Evolutionary conservation across 2,329 filamentous ascomycete genomes (phyloP).

Genomic region (Cladosporium sp.): DNA sequence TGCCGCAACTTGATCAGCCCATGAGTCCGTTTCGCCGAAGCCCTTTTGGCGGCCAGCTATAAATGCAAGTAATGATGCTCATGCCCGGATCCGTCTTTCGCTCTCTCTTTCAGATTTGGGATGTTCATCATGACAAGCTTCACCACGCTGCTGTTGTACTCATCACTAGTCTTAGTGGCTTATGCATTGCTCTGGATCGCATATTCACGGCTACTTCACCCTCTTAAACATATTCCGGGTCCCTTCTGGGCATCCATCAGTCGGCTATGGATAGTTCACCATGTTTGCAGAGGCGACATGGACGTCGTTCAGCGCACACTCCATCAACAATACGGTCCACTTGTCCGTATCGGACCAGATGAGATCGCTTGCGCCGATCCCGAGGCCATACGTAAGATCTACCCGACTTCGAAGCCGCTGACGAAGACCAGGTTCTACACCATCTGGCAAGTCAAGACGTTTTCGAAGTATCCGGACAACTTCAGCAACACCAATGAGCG

Average conservation of each 20-base stretch:
- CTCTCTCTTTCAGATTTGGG: too few relatives aligned
- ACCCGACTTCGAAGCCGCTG: slow-evolving; percentile 20
- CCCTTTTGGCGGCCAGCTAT: too few relatives aligned
- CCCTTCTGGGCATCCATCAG: slow-evolving; percentile 16
- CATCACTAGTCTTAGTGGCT: not conserved
- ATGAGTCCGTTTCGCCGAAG: too few relatives aligned
- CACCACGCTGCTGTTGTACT: not conserved
- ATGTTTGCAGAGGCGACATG: not conserved
- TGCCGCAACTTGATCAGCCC: too few relatives aligned
- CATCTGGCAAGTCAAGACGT: slow-evolving; percentile 3
- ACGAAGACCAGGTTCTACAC: slow-evolving; percentile 19
- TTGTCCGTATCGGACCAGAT: slow-evolving; percentile 21
- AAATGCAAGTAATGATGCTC: too few relatives aligned
- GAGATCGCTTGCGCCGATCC: slow-evolving; percentile 20
- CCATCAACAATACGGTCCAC: slow-evolving; percentile 26
- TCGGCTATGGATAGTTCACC: slow-evolving; percentile 9
- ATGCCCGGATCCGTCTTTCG: too few relatives aligned
- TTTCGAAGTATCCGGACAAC: not conserved
- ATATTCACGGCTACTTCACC: not conserved
- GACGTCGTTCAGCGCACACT: slow-evolving; percentile 19
- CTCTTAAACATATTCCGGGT: slow-evolving; percentile 13
- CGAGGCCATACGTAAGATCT: slow-evolving; percentile 20
- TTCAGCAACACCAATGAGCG: not conserved
- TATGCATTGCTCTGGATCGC: not conserved
- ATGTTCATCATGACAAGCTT: not conserved